Conservation (phyloP, 805 yeast genomes). For the Isabelozyma heimii region DNA sequence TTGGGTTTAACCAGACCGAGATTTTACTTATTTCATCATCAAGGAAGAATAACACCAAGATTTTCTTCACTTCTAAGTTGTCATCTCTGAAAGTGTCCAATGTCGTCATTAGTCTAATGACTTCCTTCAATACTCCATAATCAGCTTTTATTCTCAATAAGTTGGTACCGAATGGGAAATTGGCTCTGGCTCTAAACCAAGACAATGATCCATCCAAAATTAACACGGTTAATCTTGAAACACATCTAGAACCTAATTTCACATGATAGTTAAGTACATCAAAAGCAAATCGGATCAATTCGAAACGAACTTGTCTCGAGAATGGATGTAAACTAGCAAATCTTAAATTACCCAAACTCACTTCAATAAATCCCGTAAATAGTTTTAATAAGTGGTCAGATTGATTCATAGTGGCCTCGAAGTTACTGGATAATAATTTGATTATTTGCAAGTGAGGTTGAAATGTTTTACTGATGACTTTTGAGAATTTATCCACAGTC, state of each 20-base stretch:
- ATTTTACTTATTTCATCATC: slow-evolving; percentile 73
- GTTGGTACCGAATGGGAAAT: slow-evolving; percentile 86
- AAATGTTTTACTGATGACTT: slow-evolving; percentile 43
- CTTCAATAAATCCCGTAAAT: slow-evolving; percentile 58
- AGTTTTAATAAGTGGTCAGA: slow-evolving; percentile 67
- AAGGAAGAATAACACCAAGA: slow-evolving; percentile 59
- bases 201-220: slow-evolving; percentile 67
- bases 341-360: slow-evolving; percentile 51
- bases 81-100: slow-evolving; percentile 18
- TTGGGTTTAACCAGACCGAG: slow-evolving; percentile 74
- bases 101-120: slow-evolving; percentile 33
- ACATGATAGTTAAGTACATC: slow-evolving; percentile 59
- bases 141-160: slow-evolving; percentile 70
- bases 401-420: slow-evolving; percentile 74
- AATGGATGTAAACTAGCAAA: slow-evolving; percentile 80
- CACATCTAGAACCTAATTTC: slow-evolving; percentile 47
- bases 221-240: slow-evolving; percentile 42
- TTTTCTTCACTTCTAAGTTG: slow-evolving; percentile 46
- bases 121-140: slow-evolving; percentile 52
- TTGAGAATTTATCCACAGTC: slow-evolving; percentile 51
- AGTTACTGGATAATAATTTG: slow-evolving; percentile 66
- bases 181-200: slow-evolving; percentile 68
- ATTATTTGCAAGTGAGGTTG: slow-evolving; percentile 73
- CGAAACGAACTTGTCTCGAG: slow-evolving; percentile 72
- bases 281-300: slow-evolving; percentile 64